Base-by-base conservation (phyloP, 2,329 filamentous ascomycete genomes). In the Pseudogymnoascus sp. region DNA sequence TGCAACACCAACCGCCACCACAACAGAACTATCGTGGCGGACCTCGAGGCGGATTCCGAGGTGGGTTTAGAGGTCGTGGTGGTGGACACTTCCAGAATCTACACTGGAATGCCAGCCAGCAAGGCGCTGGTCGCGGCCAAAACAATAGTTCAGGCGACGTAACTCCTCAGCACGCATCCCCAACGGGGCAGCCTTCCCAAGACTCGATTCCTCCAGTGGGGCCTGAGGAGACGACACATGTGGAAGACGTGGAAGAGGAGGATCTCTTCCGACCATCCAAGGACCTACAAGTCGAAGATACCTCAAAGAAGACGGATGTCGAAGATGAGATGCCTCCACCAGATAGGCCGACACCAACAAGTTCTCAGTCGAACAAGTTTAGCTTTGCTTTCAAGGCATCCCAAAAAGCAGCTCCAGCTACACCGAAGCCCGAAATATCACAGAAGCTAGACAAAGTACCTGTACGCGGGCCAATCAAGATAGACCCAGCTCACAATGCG, bases 381-480 rank as follows among this genome's bases (percentile, higher is more conserved):
- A 96, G 92, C 74, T 98, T 98, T 75, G 92, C 92, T 1, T 92
- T 98, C 76, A 97, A 97, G 74, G 84, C 87, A 8, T 84, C 89
- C 45, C 82, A 81, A 10, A 88, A 88, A 69, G 78, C 81, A 6
- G 76, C 81, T 1, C 77, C 83, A 13, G 77, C 85, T 7, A 79
- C 80, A 43, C 85, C 85, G 2, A 87, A 88, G 67, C 84, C 72
- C 2, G 85, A 88, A 68, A 88, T 88, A 62, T 87, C 85, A 0
- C 83, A 85, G 68, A 88, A 87, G 69, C 82, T 88, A 64, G 93
- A 89, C 73, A 84, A 86, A 21, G 71, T 63, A 3, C 70, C 73
- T 5, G 61, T 65, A 13, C 69, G 71, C 21, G 68, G 51, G n/a
- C 51, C 51, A 36, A 57, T 28, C 28, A 57, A 57, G 51, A 57